Conservation (phyloP, 768 basidiomycete genomes). For the Xerocomellus amylosporus region DNA sequence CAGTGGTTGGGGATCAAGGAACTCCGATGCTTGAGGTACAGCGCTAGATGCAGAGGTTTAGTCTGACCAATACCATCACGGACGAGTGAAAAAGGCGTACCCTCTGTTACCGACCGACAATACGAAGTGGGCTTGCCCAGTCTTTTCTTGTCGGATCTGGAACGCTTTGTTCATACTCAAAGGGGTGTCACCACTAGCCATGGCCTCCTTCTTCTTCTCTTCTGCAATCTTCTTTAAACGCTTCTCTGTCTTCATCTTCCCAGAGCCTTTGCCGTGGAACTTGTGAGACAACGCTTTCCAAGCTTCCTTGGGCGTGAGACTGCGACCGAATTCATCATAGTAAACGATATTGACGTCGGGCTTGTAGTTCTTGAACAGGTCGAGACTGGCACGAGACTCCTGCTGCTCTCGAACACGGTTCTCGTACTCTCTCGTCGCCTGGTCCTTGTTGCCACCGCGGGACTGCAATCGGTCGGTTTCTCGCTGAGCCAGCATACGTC, state of each 20-base stretch:
- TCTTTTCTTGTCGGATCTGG: conserved; percentile 88
- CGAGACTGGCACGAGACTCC: conserved; percentile 77
- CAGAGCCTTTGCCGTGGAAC: conserved; percentile 97
- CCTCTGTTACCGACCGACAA: conserved; percentile 91
- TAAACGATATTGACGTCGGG: conserved; percentile 96
- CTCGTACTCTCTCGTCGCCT: conserved; percentile 92
- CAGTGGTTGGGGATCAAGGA: conserved; percentile 76
- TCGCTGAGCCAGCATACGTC: conserved; percentile 68
- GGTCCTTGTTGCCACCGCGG: conserved; percentile 83
- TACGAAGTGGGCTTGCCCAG: conserved; percentile 95
- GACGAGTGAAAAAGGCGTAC: conserved; percentile 40
- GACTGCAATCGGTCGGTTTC: conserved; percentile 77
- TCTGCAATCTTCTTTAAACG: conserved; percentile 96
- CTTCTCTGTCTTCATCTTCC: conserved; percentile 97
- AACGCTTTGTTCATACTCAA: conserved; percentile 94
- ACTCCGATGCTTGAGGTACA: conserved; percentile 81
- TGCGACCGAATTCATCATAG: conserved; percentile 91
- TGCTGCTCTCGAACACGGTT: conserved; percentile 89
- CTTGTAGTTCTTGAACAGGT: conserved; percentile 90
- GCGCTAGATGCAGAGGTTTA: conserved; percentile 48
- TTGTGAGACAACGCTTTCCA: conserved; percentile 98
- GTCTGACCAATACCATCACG: neutral
- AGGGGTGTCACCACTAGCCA: conserved; percentile 94
- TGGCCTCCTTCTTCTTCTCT: conserved; percentile 90
- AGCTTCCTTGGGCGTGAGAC: conserved; percentile 89